Evolutionary conservation across 1,284 basidiomycete genomes (phyloP).

Genomic region (Malassezia globosa): DNA sequence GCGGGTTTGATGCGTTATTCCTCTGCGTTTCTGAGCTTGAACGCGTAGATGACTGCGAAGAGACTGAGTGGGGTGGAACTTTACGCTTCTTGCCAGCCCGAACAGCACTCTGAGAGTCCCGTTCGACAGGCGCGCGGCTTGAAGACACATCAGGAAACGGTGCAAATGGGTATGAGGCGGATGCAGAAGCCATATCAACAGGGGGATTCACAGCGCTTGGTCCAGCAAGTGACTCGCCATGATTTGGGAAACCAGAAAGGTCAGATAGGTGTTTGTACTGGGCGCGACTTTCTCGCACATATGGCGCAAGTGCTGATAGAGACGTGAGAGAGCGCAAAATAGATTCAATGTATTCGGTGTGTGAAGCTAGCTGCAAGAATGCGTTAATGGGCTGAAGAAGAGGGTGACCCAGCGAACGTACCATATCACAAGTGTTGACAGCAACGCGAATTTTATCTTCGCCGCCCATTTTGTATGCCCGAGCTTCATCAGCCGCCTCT

Average conservation of each 20-base stretch:
- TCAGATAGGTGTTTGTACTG: conserved; percentile 6
- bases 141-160: not conserved
- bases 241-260: not conserved
- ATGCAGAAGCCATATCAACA: not conserved
- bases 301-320: conserved; percentile 26
- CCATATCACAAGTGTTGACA: conserved; percentile 78
- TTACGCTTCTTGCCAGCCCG: conserved; percentile 26
- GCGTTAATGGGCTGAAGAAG: not conserved
- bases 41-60: not conserved
- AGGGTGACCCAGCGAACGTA: conserved; percentile 36
- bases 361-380: conserved; percentile 31
- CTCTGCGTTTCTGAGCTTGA: too few species aligned
- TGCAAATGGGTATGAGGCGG: not conserved
- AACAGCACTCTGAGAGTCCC: conserved; percentile 4
- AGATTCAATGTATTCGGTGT: conserved; percentile 43
- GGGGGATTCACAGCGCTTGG: not conserved
- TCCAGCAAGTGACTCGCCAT: not conserved
- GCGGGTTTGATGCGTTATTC: too few species aligned
- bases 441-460: conserved; percentile 99
- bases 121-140: not conserved
- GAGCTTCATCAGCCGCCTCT: conserved; percentile 86
- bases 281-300: conserved; percentile 6
- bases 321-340: conserved; percentile 31
- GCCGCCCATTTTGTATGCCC: conserved; percentile 79
- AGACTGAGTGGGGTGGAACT: conserved; percentile 7